Percentiles rank a stretch among this genome's conserved stretches.
These are phyloP conservation scores for Chytriomyces sp. DNA, from an alignment of 192 early-diverging fungal genomes.

Conservation along the genomic window DNA sequence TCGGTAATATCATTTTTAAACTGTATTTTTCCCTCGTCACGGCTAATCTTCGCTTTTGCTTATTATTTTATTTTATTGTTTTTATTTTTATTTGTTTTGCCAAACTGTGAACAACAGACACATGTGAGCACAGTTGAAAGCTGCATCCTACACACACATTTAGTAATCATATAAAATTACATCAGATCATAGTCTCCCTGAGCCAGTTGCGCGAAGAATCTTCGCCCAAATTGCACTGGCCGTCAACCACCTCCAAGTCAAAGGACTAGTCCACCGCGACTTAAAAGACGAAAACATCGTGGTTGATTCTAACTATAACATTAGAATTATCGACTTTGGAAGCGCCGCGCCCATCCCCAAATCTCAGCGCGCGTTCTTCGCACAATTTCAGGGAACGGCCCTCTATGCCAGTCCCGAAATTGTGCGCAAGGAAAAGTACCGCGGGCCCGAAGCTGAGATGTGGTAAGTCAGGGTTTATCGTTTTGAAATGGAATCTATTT, in stretches of 20 bases:
- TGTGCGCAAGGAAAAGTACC: slow-evolving; percentile 37
- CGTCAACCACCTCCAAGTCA: slow-evolving; percentile 44
- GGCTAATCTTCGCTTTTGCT: background rate
- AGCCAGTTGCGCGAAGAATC: slow-evolving; percentile 32
- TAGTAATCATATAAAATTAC: background rate
- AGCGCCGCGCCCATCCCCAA: slow-evolving; percentile 49
- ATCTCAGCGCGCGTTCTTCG: slow-evolving; percentile 43
- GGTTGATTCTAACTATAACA: slow-evolving; percentile 44
- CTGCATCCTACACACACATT: background rate
- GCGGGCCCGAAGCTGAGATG: slow-evolving; percentile 56
- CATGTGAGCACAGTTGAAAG: slow-evolving; percentile 1
- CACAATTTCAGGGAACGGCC: slow-evolving; percentile 50
- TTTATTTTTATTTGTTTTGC: background rate
- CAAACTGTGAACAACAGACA: background rate
- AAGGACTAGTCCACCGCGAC: slow-evolving; percentile 51
- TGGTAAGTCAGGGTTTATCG: slow-evolving; percentile 36
- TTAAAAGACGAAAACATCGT: slow-evolving; percentile 62
- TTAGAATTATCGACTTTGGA: slow-evolving; percentile 60
- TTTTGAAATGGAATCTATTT: background rate
- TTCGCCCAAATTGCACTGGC: slow-evolving; percentile 57
- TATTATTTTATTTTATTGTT: too few relatives aligned
- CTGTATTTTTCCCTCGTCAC: background rate
- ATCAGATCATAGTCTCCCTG: slow-evolving; percentile 41
- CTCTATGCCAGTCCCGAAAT: slow-evolving; percentile 60
- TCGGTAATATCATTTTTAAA: slow-evolving; percentile 36